Evolutionary conservation across 768 basidiomycete species (phyloP).

Genomic region (Rhizopogon vulgaris): DNA sequence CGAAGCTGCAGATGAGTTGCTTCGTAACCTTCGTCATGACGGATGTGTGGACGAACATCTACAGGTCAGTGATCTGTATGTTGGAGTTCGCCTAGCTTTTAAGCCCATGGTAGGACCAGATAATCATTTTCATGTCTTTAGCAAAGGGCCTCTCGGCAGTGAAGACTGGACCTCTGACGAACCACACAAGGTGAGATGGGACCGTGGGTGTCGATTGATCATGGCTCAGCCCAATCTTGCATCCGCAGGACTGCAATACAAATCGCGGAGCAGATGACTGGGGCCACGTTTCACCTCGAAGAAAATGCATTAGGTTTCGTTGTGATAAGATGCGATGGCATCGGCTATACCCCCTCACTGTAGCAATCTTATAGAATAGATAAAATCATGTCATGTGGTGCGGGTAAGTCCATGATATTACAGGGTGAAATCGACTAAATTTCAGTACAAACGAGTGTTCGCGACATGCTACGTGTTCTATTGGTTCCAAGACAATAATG

Average conservation of each 20-base stretch:
- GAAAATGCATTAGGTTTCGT: constrained; percentile 35
- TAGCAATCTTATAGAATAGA: constrained; percentile 7
- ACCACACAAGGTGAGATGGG: constrained; percentile 56
- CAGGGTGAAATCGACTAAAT: constrained; percentile 7
- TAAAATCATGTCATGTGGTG: constrained; percentile 13
- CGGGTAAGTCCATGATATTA: constrained; percentile 16
- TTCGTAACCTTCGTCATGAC: constrained; percentile 51
- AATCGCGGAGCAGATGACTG: constrained; percentile 62
- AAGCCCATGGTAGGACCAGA: constrained; percentile 53
- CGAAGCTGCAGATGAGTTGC: constrained; percentile 54
- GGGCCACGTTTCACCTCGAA: constrained; percentile 54
- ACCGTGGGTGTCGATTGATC: background rate
- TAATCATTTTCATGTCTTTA: constrained; percentile 71
- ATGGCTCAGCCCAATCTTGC: background rate
- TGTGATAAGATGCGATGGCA: constrained; percentile 56
- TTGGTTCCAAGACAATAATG: constrained; percentile 80
- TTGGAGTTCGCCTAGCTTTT: background rate
- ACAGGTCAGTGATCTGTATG: constrained; percentile 34
- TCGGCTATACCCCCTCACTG: constrained; percentile 41
- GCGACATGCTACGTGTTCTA: constrained; percentile 12
- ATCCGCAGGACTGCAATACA: constrained; percentile 57
- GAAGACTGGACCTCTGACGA: constrained; percentile 47
- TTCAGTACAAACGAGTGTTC: constrained; percentile 14
- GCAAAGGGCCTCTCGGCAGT: constrained; percentile 60
- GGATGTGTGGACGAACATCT: constrained; percentile 68